These are phyloP conservation scores for Glycine tomentella DNA, from an alignment of 306 rosid species.

Conservation along the genomic window DNA sequence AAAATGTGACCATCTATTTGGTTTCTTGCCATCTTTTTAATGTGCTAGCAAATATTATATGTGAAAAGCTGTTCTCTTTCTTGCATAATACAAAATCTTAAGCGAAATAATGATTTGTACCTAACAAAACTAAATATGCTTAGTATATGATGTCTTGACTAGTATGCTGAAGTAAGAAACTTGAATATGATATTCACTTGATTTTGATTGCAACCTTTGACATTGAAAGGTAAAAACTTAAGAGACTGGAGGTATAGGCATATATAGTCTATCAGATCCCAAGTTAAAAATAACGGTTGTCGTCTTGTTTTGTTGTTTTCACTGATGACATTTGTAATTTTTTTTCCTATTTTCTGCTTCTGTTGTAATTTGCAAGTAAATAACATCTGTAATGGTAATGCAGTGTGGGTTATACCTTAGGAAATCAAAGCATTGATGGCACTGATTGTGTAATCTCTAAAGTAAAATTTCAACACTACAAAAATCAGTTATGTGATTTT, in stretches of 20 bases:
- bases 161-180: conserved; percentile 21
- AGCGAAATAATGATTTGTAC: conserved; percentile 19
- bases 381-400: background rate
- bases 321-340: background rate
- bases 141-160: conserved; percentile 13
- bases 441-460: conserved; percentile 11
- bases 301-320: conserved; percentile 10
- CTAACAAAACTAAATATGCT: conserved; percentile 21
- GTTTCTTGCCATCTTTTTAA: conserved; percentile 35
- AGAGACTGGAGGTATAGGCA: conserved; percentile 6
- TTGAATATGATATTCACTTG: conserved; percentile 1
- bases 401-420: conserved; percentile 9
- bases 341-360: background rate
- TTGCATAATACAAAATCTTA: conserved; percentile 2
- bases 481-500: conserved; percentile 9
- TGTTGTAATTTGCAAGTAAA: background rate
- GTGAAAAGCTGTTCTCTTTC: conserved; percentile 30
- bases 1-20: conserved; percentile 29
- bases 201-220: conserved; percentile 36
- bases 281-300: conserved; percentile 17
- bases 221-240: background rate
- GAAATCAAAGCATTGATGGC: conserved; percentile 1
- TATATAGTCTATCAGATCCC: conserved; percentile 26
- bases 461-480: background rate
- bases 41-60: conserved; percentile 23